Percentiles rank a stretch among this genome's conserved stretches.
Evolutionary conservation across 1,284 basidiomycete genomes (phyloP).

Genomic region (Ceratorhiza oryzae-sativae): DNA sequence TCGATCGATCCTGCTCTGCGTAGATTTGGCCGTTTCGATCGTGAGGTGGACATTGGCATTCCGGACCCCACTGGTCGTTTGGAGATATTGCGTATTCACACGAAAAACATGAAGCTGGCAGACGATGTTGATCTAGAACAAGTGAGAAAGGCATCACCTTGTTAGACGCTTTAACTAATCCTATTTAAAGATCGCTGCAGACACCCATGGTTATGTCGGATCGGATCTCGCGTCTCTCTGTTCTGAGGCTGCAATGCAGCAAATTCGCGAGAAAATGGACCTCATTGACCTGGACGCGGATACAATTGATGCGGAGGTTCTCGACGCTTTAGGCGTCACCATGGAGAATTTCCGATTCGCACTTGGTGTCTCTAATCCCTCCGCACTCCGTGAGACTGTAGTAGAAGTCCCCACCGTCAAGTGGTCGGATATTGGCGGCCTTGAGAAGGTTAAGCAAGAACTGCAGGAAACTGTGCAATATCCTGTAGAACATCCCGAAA

Average conservation of each 20-base stretch:
- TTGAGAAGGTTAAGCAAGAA: conserved; percentile 99
- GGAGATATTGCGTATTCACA: conserved; percentile 98
- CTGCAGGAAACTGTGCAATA: conserved; percentile 99
- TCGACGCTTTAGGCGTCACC: conserved; percentile 93
- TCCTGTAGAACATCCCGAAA: conserved; percentile 99
- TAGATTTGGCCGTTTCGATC: conserved; percentile 98
- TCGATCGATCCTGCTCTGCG: conserved; percentile 98
- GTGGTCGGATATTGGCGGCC: conserved; percentile 99
- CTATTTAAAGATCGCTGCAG: conserved; percentile 82
- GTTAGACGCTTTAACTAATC: conserved; percentile 8
- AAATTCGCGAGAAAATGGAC: conserved; percentile 98
- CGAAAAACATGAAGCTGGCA: conserved; percentile 99
- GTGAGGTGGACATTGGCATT: conserved; percentile 99
- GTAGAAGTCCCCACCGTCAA: conserved; percentile 96
- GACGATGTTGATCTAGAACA: conserved; percentile 99
- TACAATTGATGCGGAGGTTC: conserved; percentile 96
- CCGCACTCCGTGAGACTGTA: conserved; percentile 93
- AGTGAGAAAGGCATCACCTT: conserved; percentile 53
- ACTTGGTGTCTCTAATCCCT: conserved; percentile 94
- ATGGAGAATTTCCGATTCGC: conserved; percentile 99
- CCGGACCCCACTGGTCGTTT: conserved; percentile 98
- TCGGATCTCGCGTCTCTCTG: conserved; percentile 97
- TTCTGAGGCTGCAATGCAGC: conserved; percentile 98
- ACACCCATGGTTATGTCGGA: conserved; percentile 99
- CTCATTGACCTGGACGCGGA: conserved; percentile 92